Conservation (phyloP, 1,284 basidiomycete species). For the Gomphus bonarii region DNA sequence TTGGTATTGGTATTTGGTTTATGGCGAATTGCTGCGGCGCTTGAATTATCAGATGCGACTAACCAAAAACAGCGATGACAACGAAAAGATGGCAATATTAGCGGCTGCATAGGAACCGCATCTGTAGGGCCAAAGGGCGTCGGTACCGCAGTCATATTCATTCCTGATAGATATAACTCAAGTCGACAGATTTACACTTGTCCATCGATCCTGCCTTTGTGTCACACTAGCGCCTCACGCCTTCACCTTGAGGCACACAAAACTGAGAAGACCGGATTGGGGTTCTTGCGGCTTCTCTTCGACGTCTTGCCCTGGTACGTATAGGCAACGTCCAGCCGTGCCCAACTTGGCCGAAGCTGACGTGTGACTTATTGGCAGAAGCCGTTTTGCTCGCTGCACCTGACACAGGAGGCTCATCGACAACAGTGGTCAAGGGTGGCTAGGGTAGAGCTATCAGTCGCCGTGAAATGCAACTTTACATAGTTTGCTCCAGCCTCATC, state of each 20-base stretch:
- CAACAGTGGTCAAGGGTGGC: too few species aligned
- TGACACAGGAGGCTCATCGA: too few species aligned
- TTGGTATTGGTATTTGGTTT: neutral
- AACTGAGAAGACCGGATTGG: neutral
- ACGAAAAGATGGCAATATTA: constrained; percentile 4
- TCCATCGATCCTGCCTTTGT: neutral
- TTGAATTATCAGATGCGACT: neutral
- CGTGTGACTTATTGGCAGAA: neutral
- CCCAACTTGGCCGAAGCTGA: neutral
- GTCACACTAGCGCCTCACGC: neutral
- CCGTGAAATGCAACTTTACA: too few species aligned
- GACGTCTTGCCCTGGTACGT: neutral
- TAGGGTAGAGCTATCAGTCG: too few species aligned
- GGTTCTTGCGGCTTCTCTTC: neutral
- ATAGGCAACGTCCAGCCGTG: neutral
- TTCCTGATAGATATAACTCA: neutral
- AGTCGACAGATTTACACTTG: neutral
- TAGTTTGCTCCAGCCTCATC: too few species aligned
- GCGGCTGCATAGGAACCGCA: neutral
- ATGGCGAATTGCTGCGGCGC: neutral
- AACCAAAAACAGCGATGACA: constrained; percentile 4
- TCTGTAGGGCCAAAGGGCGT: neutral
- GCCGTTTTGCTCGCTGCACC: neutral
- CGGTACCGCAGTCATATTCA: neutral
- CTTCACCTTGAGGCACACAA: neutral